Percentiles rank a stretch among this genome's conserved stretches.
Conservation (phyloP, 805 yeast species). For the Danielozyma ontarioensis region DNA sequence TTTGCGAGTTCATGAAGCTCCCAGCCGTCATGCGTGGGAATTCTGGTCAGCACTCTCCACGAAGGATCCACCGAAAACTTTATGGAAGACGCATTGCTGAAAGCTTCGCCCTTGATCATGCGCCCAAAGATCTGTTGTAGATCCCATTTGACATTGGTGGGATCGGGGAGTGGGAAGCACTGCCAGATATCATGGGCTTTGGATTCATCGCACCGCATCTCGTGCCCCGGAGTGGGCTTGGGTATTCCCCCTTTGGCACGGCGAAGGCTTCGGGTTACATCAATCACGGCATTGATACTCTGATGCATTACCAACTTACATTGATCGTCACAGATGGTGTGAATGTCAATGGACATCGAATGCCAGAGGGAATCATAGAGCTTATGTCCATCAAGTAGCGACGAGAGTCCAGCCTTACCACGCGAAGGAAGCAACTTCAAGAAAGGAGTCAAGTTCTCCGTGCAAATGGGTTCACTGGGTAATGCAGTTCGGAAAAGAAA, state of each 20-base stretch:
- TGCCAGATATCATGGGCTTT: conserved; percentile 57
- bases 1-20: conserved; percentile 23
- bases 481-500: conserved; percentile 76
- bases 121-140: conserved; percentile 69
- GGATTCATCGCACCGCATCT: conserved; percentile 66
- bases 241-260: conserved; percentile 69
- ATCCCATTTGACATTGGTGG: conserved; percentile 42
- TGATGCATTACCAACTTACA: conserved; percentile 59
- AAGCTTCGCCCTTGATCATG: conserved; percentile 57
- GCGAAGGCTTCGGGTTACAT: conserved; percentile 63
- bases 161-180: conserved; percentile 74
- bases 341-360: conserved; percentile 80
- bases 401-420: conserved; percentile 83
- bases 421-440: conserved; percentile 85
- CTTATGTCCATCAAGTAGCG: conserved; percentile 84
- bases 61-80: conserved; percentile 39
- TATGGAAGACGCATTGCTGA: conserved; percentile 39
- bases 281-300: conserved; percentile 64
- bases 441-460: conserved; percentile 94
- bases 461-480: conserved; percentile 93
- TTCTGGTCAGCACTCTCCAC: too few relatives aligned
- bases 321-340: conserved; percentile 44
- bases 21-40: too few relatives aligned
- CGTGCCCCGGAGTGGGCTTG: conserved; percentile 64
- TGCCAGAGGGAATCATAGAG: conserved; percentile 93